These are phyloP conservation scores for Diplodia corticola DNA, from an alignment of 2,329 filamentous ascomycete species.

Conservation along the genomic window DNA sequence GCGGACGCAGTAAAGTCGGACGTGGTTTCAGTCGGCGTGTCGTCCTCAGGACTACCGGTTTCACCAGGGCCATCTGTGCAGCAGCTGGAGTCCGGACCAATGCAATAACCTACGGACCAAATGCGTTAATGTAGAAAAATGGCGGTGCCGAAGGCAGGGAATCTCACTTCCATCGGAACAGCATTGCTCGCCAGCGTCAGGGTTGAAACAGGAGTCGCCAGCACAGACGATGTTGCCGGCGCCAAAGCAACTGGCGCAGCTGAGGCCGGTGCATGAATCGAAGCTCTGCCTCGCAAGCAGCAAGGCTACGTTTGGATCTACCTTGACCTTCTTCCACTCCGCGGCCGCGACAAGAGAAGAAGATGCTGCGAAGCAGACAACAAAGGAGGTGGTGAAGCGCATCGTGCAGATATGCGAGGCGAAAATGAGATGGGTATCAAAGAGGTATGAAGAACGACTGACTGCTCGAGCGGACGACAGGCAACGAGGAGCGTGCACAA, in stretches of 20 bases:
- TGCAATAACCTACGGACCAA: not conserved
- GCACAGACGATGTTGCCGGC: conserved; percentile 15
- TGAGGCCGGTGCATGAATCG: not conserved
- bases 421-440: not conserved
- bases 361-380: not conserved
- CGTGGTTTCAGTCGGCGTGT: not conserved
- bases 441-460: not conserved
- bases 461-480: not conserved
- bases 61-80: not conserved
- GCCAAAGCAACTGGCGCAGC: conserved; percentile 20
- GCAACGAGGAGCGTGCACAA: not conserved
- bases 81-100: conserved; percentile 7
- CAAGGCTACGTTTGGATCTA: not conserved
- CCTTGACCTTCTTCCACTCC: not conserved
- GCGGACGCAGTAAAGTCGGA: not conserved
- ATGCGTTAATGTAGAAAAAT: not conserved
- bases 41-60: not conserved
- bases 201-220: conserved; percentile 20
- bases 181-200: conserved; percentile 18
- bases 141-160: not conserved
- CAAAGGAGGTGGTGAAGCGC: not conserved
- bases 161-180: conserved; percentile 21
- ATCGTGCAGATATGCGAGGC: not conserved
- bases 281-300: not conserved
- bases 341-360: not conserved